These are phyloP conservation scores for Boletus edulis DNA, from an alignment of 768 basidiomycete genomes.

Conservation along the genomic window DNA sequence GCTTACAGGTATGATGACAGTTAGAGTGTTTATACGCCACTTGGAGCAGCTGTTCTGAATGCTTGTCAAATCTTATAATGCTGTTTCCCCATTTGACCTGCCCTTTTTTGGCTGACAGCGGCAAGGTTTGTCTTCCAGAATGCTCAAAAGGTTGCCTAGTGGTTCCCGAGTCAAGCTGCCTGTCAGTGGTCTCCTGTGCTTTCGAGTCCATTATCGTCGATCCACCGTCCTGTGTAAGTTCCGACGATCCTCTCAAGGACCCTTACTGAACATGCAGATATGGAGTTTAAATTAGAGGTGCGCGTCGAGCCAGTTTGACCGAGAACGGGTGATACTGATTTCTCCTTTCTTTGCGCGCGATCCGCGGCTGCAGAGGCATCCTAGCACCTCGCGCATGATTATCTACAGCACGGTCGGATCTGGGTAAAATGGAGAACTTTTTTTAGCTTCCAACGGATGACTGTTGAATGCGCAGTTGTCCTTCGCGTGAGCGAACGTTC, in stretches of 20 bases:
- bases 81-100: background rate
- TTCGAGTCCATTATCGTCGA: background rate
- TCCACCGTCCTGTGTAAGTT: background rate
- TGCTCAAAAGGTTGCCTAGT: background rate
- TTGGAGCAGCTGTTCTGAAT: background rate
- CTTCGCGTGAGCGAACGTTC: background rate
- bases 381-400: background rate
- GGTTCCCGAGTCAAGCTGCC: background rate
- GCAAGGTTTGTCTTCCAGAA: background rate
- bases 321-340: background rate
- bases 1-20: too few relatives aligned
- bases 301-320: background rate
- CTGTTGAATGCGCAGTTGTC: too few relatives aligned
- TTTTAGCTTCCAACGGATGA: background rate
- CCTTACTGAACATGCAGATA: background rate
- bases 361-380: too few relatives aligned
- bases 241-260: background rate
- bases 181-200: background rate
- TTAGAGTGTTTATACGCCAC: too few relatives aligned
- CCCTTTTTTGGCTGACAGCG: background rate
- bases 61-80: too few relatives aligned
- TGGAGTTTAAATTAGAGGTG: background rate
- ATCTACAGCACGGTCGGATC: slow-evolving; percentile 1
- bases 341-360: background rate
- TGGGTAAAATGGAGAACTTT: background rate